Evolutionary conservation across 1,284 basidiomycete genomes (phyloP), one percentile per base, ranked within the genome.

Genomic region (Cutaneotrichosporon sp.): DNA sequence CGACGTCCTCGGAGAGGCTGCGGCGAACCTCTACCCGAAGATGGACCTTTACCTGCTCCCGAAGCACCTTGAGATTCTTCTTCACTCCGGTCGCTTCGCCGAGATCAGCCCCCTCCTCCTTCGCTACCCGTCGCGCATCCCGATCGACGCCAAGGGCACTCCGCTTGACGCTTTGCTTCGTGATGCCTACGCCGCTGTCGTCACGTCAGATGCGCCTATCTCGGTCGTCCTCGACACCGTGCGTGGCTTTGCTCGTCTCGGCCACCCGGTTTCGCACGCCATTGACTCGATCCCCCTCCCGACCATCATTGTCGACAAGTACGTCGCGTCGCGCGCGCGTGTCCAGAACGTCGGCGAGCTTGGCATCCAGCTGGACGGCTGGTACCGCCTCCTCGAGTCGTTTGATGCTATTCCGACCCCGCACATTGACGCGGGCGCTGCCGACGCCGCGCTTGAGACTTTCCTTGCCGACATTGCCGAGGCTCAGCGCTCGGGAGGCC

Each of bases 391-490:
- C 17, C 12, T 55, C 41, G 55, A 57, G 37, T 26, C 43, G 9
- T 43, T 57, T 14, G 32, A 38, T 31, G 25, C 39, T 16, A 24
- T 57, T 5, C 54, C 54, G 3, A 11, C 27, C 6, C 19, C 35
- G 6, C 31, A 43, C 29, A 31, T 63, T 20, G 47, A 59, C 27
- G 52, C 58, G 6, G 65, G 62, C 14, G 63, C 64, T 4, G 55
- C 47, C 41, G 65, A 66, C 51, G 45, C 52, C 3, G 60, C 56
- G 1, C 72, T 85, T 35, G 84, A 86, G 63, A 70, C 77, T 49
- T 57, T 86, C 1, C 81, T 79, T 49, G 64, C 67, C 11, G 66
- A 72, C 41, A 68, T 81, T 39, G 64, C 75, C 29, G 61, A 67
- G 14, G 38, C 38, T 12, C 12, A 47, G 27, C 26, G 27, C 6